Evolutionary conservation across 73 alveolate genomes (phyloP), one percentile per base, ranked within the genome.

Genomic region (Stentor roeselii): DNA sequence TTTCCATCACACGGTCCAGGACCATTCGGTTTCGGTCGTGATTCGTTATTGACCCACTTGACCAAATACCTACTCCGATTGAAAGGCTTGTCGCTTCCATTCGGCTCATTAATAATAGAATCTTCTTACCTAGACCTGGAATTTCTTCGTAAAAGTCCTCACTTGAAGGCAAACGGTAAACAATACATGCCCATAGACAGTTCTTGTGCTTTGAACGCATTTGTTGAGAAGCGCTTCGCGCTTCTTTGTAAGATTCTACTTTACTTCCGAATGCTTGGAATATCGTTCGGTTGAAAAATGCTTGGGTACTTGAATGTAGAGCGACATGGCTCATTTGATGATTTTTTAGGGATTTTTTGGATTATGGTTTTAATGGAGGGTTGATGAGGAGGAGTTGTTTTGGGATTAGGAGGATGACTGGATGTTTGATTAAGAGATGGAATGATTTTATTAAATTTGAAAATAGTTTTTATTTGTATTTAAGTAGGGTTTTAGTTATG

Each of bases 101-200:
- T 67, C 37, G 21, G 37, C 50, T 67, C 2, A 32, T 32, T 2
- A 67, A 67, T 21, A 40, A 30, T 67, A 67, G 42, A 1, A 67
- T 21, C 41, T 67, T 67, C 37, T 67, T 21, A 21, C 80, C 80
- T n/a, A 67, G 27, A 30, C 80, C 80, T 30, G n/a, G n/a, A 40
- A 67, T 67, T 67, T 67, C 80, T 67, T 67, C 80, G 37, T 67
- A 67, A 30, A 34, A 67, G 34, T 67, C 80, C 34, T 67, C 80
- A 14, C 27, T 21, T 0, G 21, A 15, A 27, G n/a, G 21, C 11
- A 67, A 15, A 27, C 80, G 21, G 34, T 30, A 67, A 27, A 34
- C 37, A 34, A 67, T 67, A 21, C 80, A 36, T n/a, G 80, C 1
- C 80, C 80, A 67, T n/a, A 34, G 21, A 32, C 80, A 67, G 80